Conservation (phyloP, 305 asterid genomes). For the Fraxinus albicans region DNA sequence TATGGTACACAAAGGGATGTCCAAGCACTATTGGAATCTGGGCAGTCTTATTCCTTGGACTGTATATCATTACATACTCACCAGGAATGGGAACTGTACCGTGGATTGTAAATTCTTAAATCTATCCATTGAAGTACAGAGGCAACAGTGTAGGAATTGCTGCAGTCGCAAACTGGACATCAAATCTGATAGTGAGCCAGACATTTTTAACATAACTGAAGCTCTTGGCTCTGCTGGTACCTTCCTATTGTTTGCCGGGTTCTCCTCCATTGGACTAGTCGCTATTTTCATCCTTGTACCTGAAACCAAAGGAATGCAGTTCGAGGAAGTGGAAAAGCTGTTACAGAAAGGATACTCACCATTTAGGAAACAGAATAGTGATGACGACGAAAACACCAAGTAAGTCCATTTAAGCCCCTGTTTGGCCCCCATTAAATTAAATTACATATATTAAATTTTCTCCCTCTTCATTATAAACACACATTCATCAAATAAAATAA, state of each 20-base stretch:
- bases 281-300: constrained; percentile 61
- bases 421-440: too few relatives aligned
- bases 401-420: not conserved
- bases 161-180: constrained; percentile 67
- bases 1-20: constrained; percentile 65
- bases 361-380: constrained; percentile 24
- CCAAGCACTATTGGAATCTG: constrained; percentile 63
- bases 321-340: constrained; percentile 65
- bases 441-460: too few relatives aligned
- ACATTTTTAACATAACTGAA: constrained; percentile 56
- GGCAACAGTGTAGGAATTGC: constrained; percentile 76
- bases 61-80: constrained; percentile 58
- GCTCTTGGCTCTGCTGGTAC: constrained; percentile 64
- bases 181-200: constrained; percentile 57
- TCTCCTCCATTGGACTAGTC: constrained; percentile 47
- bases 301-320: constrained; percentile 69
- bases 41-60: constrained; percentile 48
- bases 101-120: constrained; percentile 73
- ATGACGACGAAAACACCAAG: not conserved
- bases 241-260: constrained; percentile 63
- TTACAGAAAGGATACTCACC: constrained; percentile 58
- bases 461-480: too few relatives aligned
- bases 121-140: constrained; percentile 60
- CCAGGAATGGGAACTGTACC: constrained; percentile 81
- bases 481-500: too few relatives aligned